Percentiles rank a stretch among this genome's conserved stretches.
Evolutionary conservation across 345 rosid species (phyloP).

Genomic region (Luvunga scandens): DNA sequence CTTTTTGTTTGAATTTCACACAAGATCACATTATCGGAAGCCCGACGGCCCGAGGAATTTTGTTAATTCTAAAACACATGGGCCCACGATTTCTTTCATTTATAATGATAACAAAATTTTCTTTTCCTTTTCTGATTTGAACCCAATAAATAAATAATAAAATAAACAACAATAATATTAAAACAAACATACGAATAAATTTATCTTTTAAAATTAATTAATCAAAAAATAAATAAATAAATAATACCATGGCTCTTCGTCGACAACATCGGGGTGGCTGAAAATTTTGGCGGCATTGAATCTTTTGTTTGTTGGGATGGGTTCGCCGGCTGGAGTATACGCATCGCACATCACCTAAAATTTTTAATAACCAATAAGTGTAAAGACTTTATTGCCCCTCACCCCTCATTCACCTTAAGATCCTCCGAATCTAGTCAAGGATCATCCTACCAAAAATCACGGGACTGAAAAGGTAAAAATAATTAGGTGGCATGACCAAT

Average conservation of each 20-base stretch:
- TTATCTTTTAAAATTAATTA: neutral
- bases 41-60: too few species aligned
- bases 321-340: constrained; percentile 63
- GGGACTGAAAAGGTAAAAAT: neutral
- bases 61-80: too few species aligned
- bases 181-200: neutral
- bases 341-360: constrained; percentile 74
- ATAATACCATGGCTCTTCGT: constrained; percentile 65
- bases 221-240: too few species aligned
- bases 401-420: neutral
- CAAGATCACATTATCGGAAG: too few species aligned
- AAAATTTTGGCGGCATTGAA: constrained; percentile 61
- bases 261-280: constrained; percentile 47
- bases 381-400: constrained; percentile 14
- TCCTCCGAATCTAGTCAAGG: neutral
- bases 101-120: too few species aligned
- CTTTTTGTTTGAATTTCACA: too few species aligned
- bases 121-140: too few species aligned
- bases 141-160: too few species aligned
- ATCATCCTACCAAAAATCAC: neutral
- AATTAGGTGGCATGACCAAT: neutral
- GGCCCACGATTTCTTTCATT: too few species aligned
- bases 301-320: constrained; percentile 69
- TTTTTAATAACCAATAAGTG: neutral
- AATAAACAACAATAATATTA: too few species aligned